Evolutionary conservation across 2,329 filamentous ascomycete species (phyloP).

Genomic region (Aureobasidium pullulans): DNA sequence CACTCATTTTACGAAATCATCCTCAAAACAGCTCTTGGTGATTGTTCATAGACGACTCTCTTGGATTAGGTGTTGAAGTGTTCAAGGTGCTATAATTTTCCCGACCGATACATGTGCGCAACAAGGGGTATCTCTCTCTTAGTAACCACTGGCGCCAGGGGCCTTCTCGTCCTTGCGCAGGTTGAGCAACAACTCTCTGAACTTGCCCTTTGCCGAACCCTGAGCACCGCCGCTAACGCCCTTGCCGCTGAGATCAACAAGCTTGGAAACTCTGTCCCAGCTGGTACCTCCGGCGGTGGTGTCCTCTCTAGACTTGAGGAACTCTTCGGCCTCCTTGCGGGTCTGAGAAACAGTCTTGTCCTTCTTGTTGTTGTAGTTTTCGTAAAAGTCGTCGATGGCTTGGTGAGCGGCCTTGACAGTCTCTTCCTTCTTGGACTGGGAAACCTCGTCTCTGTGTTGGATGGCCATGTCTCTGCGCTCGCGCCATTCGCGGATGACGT

Average conservation of each 20-base stretch:
- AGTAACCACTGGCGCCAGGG: constrained; percentile 50
- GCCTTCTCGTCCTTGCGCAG: constrained; percentile 89
- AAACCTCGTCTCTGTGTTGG: constrained; percentile 76
- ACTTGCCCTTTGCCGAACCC: constrained; percentile 91
- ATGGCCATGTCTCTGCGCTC: constrained; percentile 78
- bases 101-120: background rate
- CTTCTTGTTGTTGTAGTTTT: constrained; percentile 97
- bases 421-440: constrained; percentile 71
- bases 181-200: constrained; percentile 81
- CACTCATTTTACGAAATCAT: background rate
- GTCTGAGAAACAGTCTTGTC: constrained; percentile 89
- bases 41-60: background rate
- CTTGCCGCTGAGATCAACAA: constrained; percentile 96
- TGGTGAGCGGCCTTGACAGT: constrained; percentile 84
- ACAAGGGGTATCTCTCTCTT: constrained; percentile 11
- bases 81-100: background rate
- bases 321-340: constrained; percentile 85
- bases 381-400: constrained; percentile 98
- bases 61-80: background rate
- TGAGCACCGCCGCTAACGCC: constrained; percentile 76
- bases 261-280: constrained; percentile 96
- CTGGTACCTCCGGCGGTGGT: constrained; percentile 90
- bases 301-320: constrained; percentile 80
- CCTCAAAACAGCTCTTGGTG: background rate
- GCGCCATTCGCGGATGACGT: constrained; percentile 85